A percentile compares a stretch with the other conserved stretches of the same genome.
phyloP scores from a whole-genome alignment of 2,329 filamentous ascomycete genomes.

The Hypoxylon sp. region DNA sequence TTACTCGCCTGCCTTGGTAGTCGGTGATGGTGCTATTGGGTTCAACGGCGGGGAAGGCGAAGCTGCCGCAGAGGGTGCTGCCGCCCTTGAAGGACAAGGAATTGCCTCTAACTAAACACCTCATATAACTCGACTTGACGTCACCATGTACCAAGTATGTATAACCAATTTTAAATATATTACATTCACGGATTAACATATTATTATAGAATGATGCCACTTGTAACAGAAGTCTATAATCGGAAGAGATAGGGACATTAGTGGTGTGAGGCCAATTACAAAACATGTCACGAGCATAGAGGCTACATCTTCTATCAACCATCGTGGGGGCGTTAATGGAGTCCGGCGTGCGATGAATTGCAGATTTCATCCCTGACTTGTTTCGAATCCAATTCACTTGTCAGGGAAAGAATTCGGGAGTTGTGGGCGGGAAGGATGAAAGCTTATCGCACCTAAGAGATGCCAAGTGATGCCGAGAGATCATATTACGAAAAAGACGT shows the following conservation, averaged over 20 bases:
- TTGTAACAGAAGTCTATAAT: constrained; percentile 1
- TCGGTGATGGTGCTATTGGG: constrained; percentile 63
- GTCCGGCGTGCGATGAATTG: constrained; percentile 17
- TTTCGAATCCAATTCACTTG: not conserved
- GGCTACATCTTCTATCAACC: not conserved
- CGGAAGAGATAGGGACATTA: constrained; percentile 1
- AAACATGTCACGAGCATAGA: not conserved
- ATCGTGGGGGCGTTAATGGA: constrained; percentile 3
- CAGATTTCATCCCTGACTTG: constrained; percentile 3
- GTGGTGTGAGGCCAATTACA: not conserved
- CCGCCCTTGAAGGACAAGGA: constrained; percentile 27
- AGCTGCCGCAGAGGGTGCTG: constrained; percentile 42
- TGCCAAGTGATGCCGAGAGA: constrained; percentile 38
- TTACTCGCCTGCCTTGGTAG: constrained; percentile 56
- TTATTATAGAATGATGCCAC: constrained; percentile 23
- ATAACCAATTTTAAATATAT: not conserved
- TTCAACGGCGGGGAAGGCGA: constrained; percentile 53
- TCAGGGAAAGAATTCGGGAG: constrained; percentile 14
- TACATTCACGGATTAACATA: constrained; percentile 15
- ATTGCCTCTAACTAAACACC: constrained; percentile 24
- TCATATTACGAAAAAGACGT: constrained; percentile 22
- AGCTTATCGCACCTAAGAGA: constrained; percentile 21
- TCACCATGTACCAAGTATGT: constrained; percentile 15
- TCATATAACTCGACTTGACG: not conserved
- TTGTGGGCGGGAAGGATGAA: constrained; percentile 19